Conservation (phyloP, 306 rosid species). For the Hylodesmum podocarpum region DNA sequence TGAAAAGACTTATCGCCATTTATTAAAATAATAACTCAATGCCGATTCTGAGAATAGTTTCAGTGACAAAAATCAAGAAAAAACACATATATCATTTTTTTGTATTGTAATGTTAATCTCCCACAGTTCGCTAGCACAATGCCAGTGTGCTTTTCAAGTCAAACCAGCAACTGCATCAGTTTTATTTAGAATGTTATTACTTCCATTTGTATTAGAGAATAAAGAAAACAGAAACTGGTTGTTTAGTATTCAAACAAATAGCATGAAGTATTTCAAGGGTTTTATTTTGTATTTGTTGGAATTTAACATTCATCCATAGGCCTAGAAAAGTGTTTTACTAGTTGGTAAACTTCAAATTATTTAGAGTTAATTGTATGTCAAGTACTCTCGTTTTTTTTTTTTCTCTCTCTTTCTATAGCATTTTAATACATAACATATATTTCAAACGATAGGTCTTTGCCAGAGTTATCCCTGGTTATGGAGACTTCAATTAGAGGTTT, state of each 20-base stretch:
- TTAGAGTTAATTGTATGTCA: neutral
- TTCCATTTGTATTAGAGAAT: neutral
- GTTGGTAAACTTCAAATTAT: neutral
- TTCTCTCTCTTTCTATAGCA: neutral
- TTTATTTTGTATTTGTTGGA: neutral
- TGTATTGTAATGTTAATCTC: neutral
- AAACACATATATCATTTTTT: neutral
- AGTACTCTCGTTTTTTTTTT: neutral
- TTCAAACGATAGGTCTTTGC: slow-evolving; percentile 71
- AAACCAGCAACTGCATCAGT: neutral
- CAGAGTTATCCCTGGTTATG: slow-evolving; percentile 65
- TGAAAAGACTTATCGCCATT: neutral
- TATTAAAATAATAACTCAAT: neutral
- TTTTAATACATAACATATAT: neutral
- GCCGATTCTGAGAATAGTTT: neutral
- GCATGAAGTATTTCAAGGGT: neutral
- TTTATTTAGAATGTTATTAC: neutral
- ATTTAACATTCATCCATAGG: neutral
- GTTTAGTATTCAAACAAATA: neutral
- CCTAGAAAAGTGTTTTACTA: neutral
- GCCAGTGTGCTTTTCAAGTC: neutral
- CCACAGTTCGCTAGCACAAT: neutral
- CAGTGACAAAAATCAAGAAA: neutral
- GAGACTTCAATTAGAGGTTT: slow-evolving; percentile 79
- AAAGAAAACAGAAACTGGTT: neutral